Evolutionary conservation across 2,329 filamentous ascomycete genomes (phyloP).

Genomic region (Stenocarpella maydis): DNA sequence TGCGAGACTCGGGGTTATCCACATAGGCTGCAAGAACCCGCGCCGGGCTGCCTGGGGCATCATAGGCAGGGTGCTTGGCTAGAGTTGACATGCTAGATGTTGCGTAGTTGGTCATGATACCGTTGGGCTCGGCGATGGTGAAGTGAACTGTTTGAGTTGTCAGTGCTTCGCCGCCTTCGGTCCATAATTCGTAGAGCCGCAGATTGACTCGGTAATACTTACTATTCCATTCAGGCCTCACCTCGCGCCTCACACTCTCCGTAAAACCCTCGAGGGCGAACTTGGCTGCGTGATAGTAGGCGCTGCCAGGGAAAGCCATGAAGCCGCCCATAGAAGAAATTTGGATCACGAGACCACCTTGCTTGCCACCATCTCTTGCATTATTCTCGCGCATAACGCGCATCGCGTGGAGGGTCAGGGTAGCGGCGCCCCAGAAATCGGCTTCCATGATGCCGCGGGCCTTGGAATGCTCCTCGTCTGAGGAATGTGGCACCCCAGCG

Average conservation of each 20-base stretch:
- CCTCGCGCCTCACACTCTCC: slow-evolving; percentile 53
- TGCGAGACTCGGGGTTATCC: slow-evolving; percentile 38
- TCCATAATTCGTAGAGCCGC: slow-evolving; percentile 22
- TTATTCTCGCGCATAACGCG: slow-evolving; percentile 43
- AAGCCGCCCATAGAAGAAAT: slow-evolving; percentile 61
- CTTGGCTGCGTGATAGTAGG: slow-evolving; percentile 53
- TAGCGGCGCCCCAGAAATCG: slow-evolving; percentile 42
- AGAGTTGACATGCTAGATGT: slow-evolving; percentile 43
- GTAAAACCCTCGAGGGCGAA: slow-evolving; percentile 58
- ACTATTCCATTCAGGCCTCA: slow-evolving; percentile 53
- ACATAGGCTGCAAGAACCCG: slow-evolving; percentile 44
- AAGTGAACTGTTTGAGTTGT: slow-evolving; percentile 46
- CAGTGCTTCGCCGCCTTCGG: background rate
- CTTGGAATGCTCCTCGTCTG: slow-evolving; percentile 36
- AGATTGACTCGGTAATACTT: slow-evolving; percentile 38
- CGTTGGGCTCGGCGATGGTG: slow-evolving; percentile 52
- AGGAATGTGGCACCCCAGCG: slow-evolving; percentile 9
- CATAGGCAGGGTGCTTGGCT: slow-evolving; percentile 51
- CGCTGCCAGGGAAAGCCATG: slow-evolving; percentile 45
- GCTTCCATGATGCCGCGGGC: slow-evolving; percentile 42
- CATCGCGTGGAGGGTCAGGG: slow-evolving; percentile 41
- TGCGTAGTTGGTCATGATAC: slow-evolving; percentile 48
- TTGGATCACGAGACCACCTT: slow-evolving; percentile 62
- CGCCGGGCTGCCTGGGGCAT: slow-evolving; percentile 44
- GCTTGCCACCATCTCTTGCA: slow-evolving; percentile 37